Evolutionary conservation across 441 rosid genomes (phyloP).

Genomic region (Omphalea diandra): DNA sequence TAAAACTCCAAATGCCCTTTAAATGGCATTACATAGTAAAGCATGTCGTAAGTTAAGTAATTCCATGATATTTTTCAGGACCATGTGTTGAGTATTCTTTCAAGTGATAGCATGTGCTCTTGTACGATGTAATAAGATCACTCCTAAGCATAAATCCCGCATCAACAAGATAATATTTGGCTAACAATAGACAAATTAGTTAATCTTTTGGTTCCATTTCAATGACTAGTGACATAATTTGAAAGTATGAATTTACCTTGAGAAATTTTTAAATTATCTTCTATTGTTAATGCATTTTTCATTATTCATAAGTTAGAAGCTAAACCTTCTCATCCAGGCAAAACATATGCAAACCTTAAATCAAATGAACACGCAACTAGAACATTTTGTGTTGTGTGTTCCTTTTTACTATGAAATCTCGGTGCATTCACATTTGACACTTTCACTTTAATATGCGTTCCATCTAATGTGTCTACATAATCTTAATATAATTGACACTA

Average conservation of each 20-base stretch:
- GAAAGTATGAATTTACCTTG: background rate
- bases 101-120: background rate
- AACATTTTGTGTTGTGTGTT: too few species aligned
- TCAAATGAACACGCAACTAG: too few species aligned
- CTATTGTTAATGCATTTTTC: too few species aligned
- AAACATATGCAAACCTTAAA: too few species aligned
- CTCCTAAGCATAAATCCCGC: constrained; percentile 6
- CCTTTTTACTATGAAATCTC: too few species aligned
- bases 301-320: too few species aligned
- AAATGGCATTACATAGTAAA: background rate
- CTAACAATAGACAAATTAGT: background rate
- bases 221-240: background rate
- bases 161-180: constrained; percentile 18
- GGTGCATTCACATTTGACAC: too few species aligned
- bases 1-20: constrained; percentile 17
- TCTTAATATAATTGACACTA: too few species aligned
- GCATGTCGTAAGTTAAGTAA: constrained; percentile 8
- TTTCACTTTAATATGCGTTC: too few species aligned
- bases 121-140: constrained; percentile 3
- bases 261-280: too few species aligned
- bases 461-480: too few species aligned
- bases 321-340: too few species aligned
- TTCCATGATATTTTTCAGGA: background rate
- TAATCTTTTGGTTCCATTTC: background rate
- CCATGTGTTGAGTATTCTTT: background rate